Percentiles rank a stretch among this genome's conserved stretches.
phyloP scores from a whole-genome alignment of 495 filamentous ascomycete species.

The Trichoderma orchidacearum region DNA sequence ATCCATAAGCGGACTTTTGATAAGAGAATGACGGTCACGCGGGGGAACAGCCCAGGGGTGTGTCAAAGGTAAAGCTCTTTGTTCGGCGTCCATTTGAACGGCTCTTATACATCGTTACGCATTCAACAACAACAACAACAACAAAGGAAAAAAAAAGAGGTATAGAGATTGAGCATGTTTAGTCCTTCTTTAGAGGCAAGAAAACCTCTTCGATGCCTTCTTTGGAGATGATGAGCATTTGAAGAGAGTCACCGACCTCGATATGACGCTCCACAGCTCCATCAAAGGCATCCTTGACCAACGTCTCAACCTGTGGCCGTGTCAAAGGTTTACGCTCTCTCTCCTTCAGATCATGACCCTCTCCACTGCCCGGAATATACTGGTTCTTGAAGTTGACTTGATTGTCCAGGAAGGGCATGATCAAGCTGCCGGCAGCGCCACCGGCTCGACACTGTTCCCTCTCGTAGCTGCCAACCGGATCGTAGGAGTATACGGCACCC shows the following conservation, averaged over 20 bases:
- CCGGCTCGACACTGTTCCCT: slow-evolving; percentile 89
- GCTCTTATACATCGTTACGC: neutral
- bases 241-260: slow-evolving; percentile 91
- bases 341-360: slow-evolving; percentile 65
- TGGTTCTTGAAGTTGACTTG: slow-evolving; percentile 99
- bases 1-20: neutral
- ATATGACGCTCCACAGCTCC: slow-evolving; percentile 97
- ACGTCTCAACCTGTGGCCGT: slow-evolving; percentile 57
- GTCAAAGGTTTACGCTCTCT: slow-evolving; percentile 52
- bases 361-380: slow-evolving; percentile 78
- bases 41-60: neutral
- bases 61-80: neutral
- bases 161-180: neutral
- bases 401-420: slow-evolving; percentile 98
- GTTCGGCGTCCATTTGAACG: neutral
- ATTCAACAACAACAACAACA: neutral
- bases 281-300: slow-evolving; percentile 95
- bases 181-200: slow-evolving; percentile 77
- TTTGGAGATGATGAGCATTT: slow-evolving; percentile 84
- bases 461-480: slow-evolving; percentile 94
- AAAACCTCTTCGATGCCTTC: slow-evolving; percentile 79
- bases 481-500: slow-evolving; percentile 92
- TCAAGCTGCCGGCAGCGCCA: slow-evolving; percentile 88
- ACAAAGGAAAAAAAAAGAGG: no score
- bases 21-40: neutral